These are phyloP conservation scores for Paraleonurus japonicus DNA, from an alignment of 257 asterid species.

Conservation along the genomic window DNA sequence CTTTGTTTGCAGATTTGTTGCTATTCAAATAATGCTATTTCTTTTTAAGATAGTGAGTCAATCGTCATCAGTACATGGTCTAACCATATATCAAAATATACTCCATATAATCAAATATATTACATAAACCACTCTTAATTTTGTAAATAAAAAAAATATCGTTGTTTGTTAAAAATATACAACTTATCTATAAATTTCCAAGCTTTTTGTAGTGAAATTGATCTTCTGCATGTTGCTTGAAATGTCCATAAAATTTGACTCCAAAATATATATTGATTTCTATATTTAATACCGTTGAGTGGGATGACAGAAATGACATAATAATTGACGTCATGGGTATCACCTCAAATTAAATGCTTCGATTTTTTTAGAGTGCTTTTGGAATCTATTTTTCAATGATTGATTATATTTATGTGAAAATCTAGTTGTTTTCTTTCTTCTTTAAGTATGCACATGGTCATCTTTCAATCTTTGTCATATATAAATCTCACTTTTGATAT, in stretches of 20 bases:
- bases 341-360: background rate
- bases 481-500: background rate
- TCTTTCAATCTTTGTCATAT: slow-evolving; percentile 2
- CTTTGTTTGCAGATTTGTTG: slow-evolving; percentile 5
- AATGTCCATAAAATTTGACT: background rate
- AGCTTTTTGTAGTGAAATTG: background rate
- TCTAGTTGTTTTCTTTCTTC: slow-evolving; percentile 14
- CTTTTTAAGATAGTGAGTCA: background rate
- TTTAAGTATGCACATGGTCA: background rate
- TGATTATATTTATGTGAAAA: slow-evolving; percentile 16
- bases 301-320: background rate
- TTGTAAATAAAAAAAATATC: background rate
- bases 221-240: background rate
- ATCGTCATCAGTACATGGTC: background rate
- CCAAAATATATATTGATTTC: background rate
- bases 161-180: background rate
- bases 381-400: background rate
- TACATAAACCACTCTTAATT: background rate
- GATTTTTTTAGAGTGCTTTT: background rate
- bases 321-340: background rate
- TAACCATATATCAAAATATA: background rate
- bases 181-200: background rate
- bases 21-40: background rate
- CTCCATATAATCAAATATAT: background rate
- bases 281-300: background rate